phyloP scores from a whole-genome alignment of 2,329 filamentous ascomycete genomes.

The Penicillium janthinellum region DNA sequence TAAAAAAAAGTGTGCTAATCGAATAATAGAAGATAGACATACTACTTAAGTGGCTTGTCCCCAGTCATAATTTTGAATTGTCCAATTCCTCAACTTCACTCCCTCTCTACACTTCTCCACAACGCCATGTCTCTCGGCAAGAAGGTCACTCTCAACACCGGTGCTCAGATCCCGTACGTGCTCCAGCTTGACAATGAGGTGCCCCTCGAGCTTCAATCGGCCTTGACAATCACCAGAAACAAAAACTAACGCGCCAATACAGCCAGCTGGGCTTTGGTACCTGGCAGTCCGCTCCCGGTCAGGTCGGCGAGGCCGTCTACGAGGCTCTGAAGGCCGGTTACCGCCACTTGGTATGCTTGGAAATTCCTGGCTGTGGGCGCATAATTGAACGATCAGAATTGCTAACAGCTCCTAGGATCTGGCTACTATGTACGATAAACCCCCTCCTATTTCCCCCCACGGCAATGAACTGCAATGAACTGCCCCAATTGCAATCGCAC shows the following conservation, averaged over 20 bases:
- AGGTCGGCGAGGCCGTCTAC: constrained; percentile 45
- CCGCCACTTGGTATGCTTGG: constrained; percentile 39
- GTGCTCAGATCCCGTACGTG: constrained; percentile 42
- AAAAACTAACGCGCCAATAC: constrained; percentile 2
- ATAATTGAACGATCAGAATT: background rate
- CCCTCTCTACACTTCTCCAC: background rate
- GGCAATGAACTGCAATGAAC: too few species aligned
- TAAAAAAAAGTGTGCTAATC: too few species aligned
- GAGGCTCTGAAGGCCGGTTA: constrained; percentile 44
- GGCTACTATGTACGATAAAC: constrained; percentile 39
- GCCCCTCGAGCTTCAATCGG: background rate
- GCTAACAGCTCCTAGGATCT: constrained; percentile 36
- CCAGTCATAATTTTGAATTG: background rate
- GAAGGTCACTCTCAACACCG: constrained; percentile 43
- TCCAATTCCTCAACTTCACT: constrained; percentile 12
- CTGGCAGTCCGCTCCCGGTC: constrained; percentile 44
- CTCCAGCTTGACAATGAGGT: constrained; percentile 12
- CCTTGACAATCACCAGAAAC: background rate
- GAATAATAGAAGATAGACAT: background rate
- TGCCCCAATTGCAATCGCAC: background rate
- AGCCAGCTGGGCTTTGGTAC: constrained; percentile 45
- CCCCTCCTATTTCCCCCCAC: background rate
- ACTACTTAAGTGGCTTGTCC: background rate
- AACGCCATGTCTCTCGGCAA: constrained; percentile 43
- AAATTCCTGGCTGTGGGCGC: background rate